Conservation (phyloP, 805 yeast species). For the Myxozyma vanderwaltii region DNA sequence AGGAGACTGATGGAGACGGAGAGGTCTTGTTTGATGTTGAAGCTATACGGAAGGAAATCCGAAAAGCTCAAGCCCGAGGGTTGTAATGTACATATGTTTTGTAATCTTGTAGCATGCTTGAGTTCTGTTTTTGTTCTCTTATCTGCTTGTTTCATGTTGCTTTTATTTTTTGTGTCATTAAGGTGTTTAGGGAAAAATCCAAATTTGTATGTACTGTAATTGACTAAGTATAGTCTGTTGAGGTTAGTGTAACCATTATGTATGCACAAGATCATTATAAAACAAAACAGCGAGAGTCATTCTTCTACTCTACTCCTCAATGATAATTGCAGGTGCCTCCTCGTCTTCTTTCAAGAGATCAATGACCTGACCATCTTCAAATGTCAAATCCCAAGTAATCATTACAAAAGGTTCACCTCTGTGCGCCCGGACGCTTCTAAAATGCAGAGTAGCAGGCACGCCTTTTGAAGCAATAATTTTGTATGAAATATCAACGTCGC, state of each 20-base stretch:
- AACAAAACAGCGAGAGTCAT: too few species aligned
- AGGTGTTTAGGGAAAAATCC: not conserved
- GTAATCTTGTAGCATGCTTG: not conserved
- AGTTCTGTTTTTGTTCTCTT: not conserved
- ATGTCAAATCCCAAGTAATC: conserved; percentile 62
- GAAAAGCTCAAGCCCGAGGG: conserved; percentile 38
- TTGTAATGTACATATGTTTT: conserved; percentile 4
- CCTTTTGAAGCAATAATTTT: conserved; percentile 67
- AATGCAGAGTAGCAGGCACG: conserved; percentile 51
- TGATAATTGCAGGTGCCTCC: not conserved
- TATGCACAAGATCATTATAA: not conserved
- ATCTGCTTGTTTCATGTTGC: not conserved
- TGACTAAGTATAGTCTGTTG: too few species aligned
- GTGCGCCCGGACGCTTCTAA: conserved; percentile 71
- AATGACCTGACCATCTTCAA: conserved; percentile 47
- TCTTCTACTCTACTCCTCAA: not conserved
- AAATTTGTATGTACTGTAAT: not conserved
- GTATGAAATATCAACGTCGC: conserved; percentile 73
- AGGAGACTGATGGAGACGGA: conserved; percentile 44
- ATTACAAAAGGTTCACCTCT: conserved; percentile 60
- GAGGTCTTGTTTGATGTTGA: conserved; percentile 47
- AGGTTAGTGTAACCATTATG: not conserved
- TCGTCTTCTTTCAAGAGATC: conserved; percentile 48
- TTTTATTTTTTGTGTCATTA: not conserved
- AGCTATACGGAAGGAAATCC: conserved; percentile 45